Base-by-base conservation (phyloP, 169 alveolate species). In the Plasmodium gonderi region DNA sequence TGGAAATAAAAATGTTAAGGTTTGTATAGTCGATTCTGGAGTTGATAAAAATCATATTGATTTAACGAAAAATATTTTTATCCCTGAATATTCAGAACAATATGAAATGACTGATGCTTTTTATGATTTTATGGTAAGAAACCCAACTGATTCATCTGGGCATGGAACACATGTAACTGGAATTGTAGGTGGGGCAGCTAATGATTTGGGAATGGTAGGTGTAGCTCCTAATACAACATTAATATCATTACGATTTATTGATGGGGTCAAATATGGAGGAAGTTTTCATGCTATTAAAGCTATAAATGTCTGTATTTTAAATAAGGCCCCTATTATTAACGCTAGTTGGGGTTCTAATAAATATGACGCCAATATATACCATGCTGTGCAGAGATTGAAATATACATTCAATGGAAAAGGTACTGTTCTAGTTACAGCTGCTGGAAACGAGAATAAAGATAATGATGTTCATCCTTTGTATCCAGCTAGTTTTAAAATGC, bases 151-250 rank as follows among this genome's bases (percentile, higher is more conserved):
- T 72, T 68, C 91, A 47, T 92, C 96, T 54, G 98, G 98, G 1
- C 98, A 97, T 76, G 98, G 98, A 38, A 97, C 98, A 2, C 96
- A 94, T 75, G 91, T 94, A 44, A 96, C 98, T 3, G 98, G 98
- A 6, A 91, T 93, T n/a, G 77, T 80, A 3, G 96, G 95, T 3
- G 96, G 91, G 5, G 54, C 26, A 49, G 90, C 75, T 17, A 79
- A 78, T 17, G 89, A 33, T 42, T 77, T 87, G 31, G 93, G 93
- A 20, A 76, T 87, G 72, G 93, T 87, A 9, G 93, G 93, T 87
- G 93, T 87, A 5, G 89, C 93, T 26, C 93, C 93, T 12, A 60
- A 87, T 87, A 29, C 68, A 9, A 87, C 64, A 36, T 42, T 87
- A 65, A 77, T 87, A 26, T 87, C 93, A 9, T 75, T 87, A 87